Evolutionary conservation across 306 rosid species (phyloP).

Genomic region (Vigna angularis): DNA sequence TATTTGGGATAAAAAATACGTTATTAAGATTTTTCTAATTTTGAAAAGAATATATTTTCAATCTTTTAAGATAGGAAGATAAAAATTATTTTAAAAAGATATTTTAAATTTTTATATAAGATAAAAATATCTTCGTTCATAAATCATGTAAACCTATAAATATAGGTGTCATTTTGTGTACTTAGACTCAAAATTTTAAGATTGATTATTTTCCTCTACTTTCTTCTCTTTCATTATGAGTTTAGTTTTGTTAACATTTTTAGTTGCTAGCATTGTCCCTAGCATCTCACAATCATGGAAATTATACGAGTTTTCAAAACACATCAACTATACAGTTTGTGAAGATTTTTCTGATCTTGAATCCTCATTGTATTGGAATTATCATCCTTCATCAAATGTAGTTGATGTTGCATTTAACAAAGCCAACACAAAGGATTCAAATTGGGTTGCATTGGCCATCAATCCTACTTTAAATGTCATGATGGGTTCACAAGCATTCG

Average conservation of each 20-base stretch:
- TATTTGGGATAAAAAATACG: no score
- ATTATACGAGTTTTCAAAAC: constrained; percentile 17
- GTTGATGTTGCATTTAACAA: constrained; percentile 49
- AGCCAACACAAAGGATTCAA: background rate
- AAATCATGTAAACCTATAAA: no score
- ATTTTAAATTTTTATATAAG: no score
- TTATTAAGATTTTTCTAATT: no score
- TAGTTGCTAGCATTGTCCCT: background rate
- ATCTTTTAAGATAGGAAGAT: no score
- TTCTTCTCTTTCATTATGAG: background rate
- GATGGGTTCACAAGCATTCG: constrained; percentile 54
- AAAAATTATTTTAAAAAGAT: no score
- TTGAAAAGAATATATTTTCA: no score
- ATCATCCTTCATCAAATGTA: constrained; percentile 6
- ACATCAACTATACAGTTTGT: constrained; percentile 32
- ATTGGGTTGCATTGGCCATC: constrained; percentile 60
- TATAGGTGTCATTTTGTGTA: no score
- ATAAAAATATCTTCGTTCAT: no score
- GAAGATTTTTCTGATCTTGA: constrained; percentile 39
- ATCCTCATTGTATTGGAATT: constrained; percentile 51
- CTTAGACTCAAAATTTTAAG: no score
- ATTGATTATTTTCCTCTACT: no score
- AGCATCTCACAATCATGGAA: background rate
- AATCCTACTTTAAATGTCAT: constrained; percentile 54
- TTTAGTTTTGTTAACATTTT: background rate